A percentile compares a stretch with the other conserved stretches of the same genome.
Conservation (phyloP, 805 yeast species). For the Cyberlindnera subsufficiens region DNA sequence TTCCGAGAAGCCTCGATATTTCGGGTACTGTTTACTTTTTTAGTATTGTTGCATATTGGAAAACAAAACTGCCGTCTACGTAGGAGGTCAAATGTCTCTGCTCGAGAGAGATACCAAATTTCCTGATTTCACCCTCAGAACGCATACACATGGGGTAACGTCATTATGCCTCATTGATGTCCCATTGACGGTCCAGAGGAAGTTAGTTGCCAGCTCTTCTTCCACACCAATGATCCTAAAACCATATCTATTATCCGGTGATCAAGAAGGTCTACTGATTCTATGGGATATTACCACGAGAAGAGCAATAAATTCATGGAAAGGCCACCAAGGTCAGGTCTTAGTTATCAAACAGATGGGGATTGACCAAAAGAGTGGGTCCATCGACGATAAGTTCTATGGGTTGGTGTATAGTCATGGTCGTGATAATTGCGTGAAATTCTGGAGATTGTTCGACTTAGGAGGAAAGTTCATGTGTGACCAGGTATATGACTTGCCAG, state of each 20-base stretch:
- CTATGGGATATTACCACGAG: slow-evolving; percentile 50
- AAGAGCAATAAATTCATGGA: slow-evolving; percentile 53
- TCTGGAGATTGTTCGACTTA: slow-evolving; percentile 35
- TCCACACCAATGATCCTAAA: slow-evolving; percentile 3
- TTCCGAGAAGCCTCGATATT: too few relatives aligned
- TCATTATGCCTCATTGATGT: neutral
- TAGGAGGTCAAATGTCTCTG: neutral
- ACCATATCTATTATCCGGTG: slow-evolving; percentile 13
- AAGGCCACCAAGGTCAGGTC: slow-evolving; percentile 49
- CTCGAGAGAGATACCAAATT: slow-evolving; percentile 8
- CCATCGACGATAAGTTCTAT: slow-evolving; percentile 22
- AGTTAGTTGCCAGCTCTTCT: neutral
- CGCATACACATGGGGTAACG: slow-evolving; percentile 8
- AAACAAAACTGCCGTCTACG: neutral
- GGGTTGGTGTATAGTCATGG: slow-evolving; percentile 59
- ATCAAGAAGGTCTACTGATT: slow-evolving; percentile 8
- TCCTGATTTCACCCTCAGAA: slow-evolving; percentile 13
- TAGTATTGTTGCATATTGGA: neutral
- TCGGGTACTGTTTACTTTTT: neutral
- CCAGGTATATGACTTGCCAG: slow-evolving; percentile 48
- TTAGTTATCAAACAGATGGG: slow-evolving; percentile 45
- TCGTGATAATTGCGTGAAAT: slow-evolving; percentile 49
- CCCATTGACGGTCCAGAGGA: slow-evolving; percentile 10
- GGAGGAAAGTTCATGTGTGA: slow-evolving; percentile 1
- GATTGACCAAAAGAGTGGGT: slow-evolving; percentile 7